A percentile compares a stretch with the other conserved stretches of the same genome.
Evolutionary conservation across 2,329 filamentous ascomycete species (phyloP).

Genomic region (Phaeosphaeriaceae sp.): DNA sequence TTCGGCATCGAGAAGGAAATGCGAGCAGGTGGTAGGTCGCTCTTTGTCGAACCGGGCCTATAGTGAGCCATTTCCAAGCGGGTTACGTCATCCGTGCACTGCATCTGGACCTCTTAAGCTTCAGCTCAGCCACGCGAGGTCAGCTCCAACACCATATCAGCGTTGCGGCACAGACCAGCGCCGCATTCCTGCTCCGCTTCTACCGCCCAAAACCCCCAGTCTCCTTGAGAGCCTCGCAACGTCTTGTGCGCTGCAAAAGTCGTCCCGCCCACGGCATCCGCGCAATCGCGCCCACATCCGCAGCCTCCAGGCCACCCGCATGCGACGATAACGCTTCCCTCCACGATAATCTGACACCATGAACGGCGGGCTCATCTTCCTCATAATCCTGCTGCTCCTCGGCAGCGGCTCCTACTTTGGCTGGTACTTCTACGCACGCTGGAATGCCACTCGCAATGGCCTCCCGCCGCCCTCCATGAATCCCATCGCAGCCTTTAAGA

Average conservation of each 20-base stretch:
- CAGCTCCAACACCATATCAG: constrained; percentile 20
- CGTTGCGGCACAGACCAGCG: constrained; percentile 12
- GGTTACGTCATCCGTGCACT: constrained; percentile 32
- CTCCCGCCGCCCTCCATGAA: constrained; percentile 75
- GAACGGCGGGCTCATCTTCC: constrained; percentile 62
- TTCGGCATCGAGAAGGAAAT: neutral
- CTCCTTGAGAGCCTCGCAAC: neutral
- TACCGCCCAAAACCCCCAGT: neutral
- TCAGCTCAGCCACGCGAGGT: constrained; percentile 25
- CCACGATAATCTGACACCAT: constrained; percentile 33
- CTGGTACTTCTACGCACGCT: constrained; percentile 75
- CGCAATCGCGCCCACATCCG: constrained; percentile 13
- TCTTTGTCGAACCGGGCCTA: neutral
- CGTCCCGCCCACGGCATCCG: constrained; percentile 10
- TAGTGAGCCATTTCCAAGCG: constrained; percentile 11
- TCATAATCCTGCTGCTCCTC: constrained; percentile 76
- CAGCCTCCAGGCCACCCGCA: constrained; percentile 15
- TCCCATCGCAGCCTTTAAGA: constrained; percentile 74
- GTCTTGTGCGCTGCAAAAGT: neutral
- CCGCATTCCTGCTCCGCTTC: constrained; percentile 3
- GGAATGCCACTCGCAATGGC: constrained; percentile 75
- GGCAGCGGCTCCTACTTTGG: constrained; percentile 65
- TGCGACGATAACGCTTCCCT: constrained; percentile 9
- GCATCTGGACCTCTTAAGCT: constrained; percentile 19
- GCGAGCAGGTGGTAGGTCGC: neutral